These are phyloP conservation scores for Venustampulla echinocandica DNA, from an alignment of 495 filamentous ascomycete genomes.

Conservation along the genomic window DNA sequence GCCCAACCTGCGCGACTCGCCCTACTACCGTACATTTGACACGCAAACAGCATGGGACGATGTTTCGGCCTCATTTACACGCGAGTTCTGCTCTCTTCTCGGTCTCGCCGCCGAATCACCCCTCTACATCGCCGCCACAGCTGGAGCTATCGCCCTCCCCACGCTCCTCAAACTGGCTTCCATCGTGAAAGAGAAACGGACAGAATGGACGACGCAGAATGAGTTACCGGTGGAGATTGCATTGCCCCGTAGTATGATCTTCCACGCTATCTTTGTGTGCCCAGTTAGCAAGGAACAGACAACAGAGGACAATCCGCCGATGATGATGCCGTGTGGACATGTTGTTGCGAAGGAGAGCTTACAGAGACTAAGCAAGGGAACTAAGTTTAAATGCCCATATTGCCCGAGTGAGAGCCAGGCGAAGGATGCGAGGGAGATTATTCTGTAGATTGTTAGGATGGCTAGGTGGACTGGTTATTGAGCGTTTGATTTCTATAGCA, in stretches of 20 bases:
- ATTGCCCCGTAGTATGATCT: slow-evolving; percentile 75
- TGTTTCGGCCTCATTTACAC: slow-evolving; percentile 73
- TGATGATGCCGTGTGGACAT: slow-evolving; percentile 97
- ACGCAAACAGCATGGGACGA: slow-evolving; percentile 68
- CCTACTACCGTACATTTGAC: slow-evolving; percentile 69
- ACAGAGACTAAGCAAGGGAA: slow-evolving; percentile 65
- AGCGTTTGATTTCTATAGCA: neutral
- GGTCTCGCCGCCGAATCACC: slow-evolving; percentile 82
- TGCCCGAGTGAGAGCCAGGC: slow-evolving; percentile 77
- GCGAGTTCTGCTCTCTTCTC: slow-evolving; percentile 89
- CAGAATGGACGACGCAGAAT: slow-evolving; percentile 86
- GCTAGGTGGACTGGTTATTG: neutral
- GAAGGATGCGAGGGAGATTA: slow-evolving; percentile 67
- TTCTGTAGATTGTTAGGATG: slow-evolving; percentile 34
- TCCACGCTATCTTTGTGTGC: slow-evolving; percentile 96
- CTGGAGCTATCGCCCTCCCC: slow-evolving; percentile 83
- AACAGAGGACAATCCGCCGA: slow-evolving; percentile 86
- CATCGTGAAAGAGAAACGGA: slow-evolving; percentile 77
- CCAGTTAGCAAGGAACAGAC: slow-evolving; percentile 94
- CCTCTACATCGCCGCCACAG: slow-evolving; percentile 83
- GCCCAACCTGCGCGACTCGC: slow-evolving; percentile 57
- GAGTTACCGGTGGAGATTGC: slow-evolving; percentile 92
- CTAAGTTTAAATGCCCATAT: slow-evolving; percentile 89
- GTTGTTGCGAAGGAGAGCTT: slow-evolving; percentile 83
- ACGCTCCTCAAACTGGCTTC: slow-evolving; percentile 71